Evolutionary conservation across 306 rosid species (phyloP).

Genomic region (Sechiopsis laciniata): DNA sequence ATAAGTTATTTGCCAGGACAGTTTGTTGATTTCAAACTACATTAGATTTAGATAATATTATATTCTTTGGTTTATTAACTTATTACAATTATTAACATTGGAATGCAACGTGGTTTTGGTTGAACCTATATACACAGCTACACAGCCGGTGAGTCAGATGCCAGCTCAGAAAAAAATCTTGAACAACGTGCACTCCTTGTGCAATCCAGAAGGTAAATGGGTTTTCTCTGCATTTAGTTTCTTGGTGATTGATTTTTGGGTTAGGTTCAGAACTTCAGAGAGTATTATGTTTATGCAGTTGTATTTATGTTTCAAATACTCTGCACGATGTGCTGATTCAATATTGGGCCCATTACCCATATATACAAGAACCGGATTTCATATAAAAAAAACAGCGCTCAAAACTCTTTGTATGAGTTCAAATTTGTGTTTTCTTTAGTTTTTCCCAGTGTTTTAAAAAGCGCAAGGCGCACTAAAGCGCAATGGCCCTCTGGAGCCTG

Average conservation of each 20-base stretch:
- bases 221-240: neutral
- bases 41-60: neutral
- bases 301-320: neutral
- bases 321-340: neutral
- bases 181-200: conserved; percentile 81
- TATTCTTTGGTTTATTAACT: neutral
- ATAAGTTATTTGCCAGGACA: neutral
- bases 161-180: conserved; percentile 42
- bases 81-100: neutral
- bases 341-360: neutral
- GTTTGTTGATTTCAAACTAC: neutral
- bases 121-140: conserved; percentile 48
- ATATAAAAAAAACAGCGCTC: neutral
- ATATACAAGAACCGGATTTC: neutral
- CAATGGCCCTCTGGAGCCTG: no score
- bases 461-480: no score
- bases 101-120: neutral
- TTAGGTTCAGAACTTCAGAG: neutral
- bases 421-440: neutral
- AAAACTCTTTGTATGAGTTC: neutral
- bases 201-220: conserved; percentile 72
- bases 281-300: conserved; percentile 9
- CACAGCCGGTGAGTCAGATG: conserved; percentile 54
- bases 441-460: no score
- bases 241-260: neutral